These are phyloP conservation scores for Capsicum chinense DNA, from an alignment of 257 asterid species.

Conservation along the genomic window DNA sequence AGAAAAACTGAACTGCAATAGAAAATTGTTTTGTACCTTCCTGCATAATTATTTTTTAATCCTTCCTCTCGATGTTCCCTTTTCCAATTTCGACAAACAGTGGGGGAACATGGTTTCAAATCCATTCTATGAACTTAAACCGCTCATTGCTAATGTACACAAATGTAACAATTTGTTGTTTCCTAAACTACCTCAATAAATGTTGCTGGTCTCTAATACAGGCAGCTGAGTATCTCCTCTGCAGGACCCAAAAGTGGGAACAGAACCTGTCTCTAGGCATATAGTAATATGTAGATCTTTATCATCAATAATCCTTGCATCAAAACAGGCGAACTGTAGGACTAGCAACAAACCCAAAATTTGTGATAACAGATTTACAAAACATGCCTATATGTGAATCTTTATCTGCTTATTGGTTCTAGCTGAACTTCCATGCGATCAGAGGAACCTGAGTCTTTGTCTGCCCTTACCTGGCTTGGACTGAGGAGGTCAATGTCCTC, in stretches of 20 bases:
- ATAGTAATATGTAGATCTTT: neutral
- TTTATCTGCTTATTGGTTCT: conserved; percentile 77
- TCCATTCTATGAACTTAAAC: conserved; percentile 17
- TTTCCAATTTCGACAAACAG: neutral
- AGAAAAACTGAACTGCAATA: conserved; percentile 12
- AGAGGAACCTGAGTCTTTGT: conserved; percentile 56
- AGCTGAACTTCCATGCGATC: conserved; percentile 91
- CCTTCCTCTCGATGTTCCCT: neutral
- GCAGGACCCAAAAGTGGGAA: conserved; percentile 27
- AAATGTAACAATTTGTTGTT: conserved; percentile 7
- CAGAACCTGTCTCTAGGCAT: neutral
- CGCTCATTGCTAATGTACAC: conserved; percentile 22
- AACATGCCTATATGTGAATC: conserved; percentile 27
- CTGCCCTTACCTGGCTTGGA: conserved; percentile 44
- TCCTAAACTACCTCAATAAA: conserved; percentile 26
- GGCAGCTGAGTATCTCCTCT: conserved; percentile 23
- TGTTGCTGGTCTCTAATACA: conserved; percentile 15
- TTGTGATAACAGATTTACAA: conserved; percentile 21
- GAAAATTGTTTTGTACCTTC: conserved; percentile 13
- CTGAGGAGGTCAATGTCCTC: conserved; percentile 76
- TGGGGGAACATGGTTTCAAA: conserved; percentile 23
- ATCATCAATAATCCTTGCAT: conserved; percentile 12
- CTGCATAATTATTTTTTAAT: neutral
- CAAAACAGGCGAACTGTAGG: conserved; percentile 22
- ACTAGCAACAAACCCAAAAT: conserved; percentile 25